A percentile compares a stretch with the other conserved stretches of the same genome.
These are phyloP conservation scores for Tricholoma flavovirens DNA, from an alignment of 768 basidiomycete species.

Conservation along the genomic window DNA sequence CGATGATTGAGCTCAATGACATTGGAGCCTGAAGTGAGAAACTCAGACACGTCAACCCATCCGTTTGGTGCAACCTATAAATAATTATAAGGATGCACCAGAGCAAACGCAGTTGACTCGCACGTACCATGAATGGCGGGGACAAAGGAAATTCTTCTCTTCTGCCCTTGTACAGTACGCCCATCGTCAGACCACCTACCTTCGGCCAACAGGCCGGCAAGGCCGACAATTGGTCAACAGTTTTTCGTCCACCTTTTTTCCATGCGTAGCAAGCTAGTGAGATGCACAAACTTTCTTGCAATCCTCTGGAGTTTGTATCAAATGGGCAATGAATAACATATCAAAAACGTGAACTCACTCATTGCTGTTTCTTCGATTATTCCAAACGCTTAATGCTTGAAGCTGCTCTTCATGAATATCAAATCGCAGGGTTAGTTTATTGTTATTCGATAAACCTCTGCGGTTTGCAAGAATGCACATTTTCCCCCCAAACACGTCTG, in stretches of 20 bases:
- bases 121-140: conserved; percentile 35
- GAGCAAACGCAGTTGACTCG: background rate
- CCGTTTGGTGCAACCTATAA: conserved; percentile 41
- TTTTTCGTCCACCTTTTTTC: conserved; percentile 11
- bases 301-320: conserved; percentile 21
- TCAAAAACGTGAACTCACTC: conserved; percentile 24
- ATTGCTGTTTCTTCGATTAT: conserved; percentile 26
- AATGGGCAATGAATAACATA: background rate
- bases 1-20: conserved; percentile 36
- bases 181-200: conserved; percentile 29
- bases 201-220: conserved; percentile 40
- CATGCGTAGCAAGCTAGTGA: conserved; percentile 41
- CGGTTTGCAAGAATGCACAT: conserved; percentile 11
- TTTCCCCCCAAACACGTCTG: conserved; percentile 17
- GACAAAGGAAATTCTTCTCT: conserved; percentile 31
- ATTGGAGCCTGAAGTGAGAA: conserved; percentile 37
- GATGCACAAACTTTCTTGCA: conserved; percentile 34
- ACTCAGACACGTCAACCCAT: conserved; percentile 46
- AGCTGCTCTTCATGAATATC: conserved; percentile 19
- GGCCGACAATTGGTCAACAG: conserved; percentile 17
- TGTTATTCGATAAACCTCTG: conserved; percentile 6
- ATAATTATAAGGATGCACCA: background rate
- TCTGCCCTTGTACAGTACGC: conserved; percentile 23
- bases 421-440: conserved; percentile 19
- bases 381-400: conserved; percentile 30